A percentile compares a stretch with the other conserved stretches of the same genome.
phyloP scores from a whole-genome alignment of 345 rosid species.

The Cardiospermum halicacabum region DNA sequence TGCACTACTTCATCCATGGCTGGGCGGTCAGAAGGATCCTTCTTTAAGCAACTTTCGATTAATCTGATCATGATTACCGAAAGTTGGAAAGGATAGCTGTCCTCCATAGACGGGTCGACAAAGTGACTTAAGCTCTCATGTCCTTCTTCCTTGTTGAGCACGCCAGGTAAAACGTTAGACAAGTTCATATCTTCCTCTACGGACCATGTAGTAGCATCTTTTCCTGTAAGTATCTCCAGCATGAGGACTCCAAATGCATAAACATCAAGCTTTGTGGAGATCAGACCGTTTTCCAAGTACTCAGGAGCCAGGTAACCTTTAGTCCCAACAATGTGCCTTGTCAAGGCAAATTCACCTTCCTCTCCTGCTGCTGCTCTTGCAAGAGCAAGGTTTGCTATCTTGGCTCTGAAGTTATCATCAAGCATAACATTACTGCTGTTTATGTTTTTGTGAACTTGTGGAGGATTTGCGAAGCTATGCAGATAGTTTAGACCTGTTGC shows the following conservation, averaged over 20 bases:
- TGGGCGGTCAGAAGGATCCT: constrained; percentile 59
- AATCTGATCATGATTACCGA: constrained; percentile 32
- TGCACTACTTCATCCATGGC: constrained; percentile 53
- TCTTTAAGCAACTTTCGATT: constrained; percentile 51
- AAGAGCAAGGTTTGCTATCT: constrained; percentile 45
- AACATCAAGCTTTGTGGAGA: constrained; percentile 74
- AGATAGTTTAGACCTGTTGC: constrained; percentile 79
- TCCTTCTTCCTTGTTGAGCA: constrained; percentile 24
- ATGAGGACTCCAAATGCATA: constrained; percentile 75
- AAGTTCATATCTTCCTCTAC: constrained; percentile 28
- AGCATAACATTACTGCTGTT: constrained; percentile 44
- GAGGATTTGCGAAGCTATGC: constrained; percentile 55
- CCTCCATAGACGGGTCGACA: constrained; percentile 39
- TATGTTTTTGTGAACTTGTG: constrained; percentile 55
- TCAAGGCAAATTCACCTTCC: constrained; percentile 58
- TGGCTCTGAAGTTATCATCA: constrained; percentile 47
- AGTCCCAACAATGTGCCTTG: constrained; percentile 78
- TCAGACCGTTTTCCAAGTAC: constrained; percentile 69
- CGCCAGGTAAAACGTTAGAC: constrained; percentile 19
- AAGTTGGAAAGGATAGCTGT: constrained; percentile 39
- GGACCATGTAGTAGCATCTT: constrained; percentile 41
- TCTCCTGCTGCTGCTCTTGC: constrained; percentile 40
- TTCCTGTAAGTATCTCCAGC: constrained; percentile 61
- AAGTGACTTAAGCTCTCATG: constrained; percentile 24
- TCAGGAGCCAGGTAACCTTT: constrained; percentile 86